Base-by-base conservation (phyloP, 192 early-diverging fungal species). In the Mycoemilia scoparia region DNA sequence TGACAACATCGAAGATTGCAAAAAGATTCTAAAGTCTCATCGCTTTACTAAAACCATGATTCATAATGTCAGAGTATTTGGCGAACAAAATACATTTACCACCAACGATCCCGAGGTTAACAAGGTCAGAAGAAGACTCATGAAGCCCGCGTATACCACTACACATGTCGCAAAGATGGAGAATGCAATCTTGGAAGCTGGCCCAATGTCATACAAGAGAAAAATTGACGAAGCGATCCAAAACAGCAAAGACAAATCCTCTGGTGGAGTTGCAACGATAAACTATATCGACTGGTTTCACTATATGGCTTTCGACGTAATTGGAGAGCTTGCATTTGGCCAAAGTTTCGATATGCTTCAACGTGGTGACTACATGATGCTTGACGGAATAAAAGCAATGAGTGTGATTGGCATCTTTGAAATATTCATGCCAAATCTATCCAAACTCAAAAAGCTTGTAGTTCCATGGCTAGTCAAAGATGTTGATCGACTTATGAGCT, bases 221-320 rank as follows among this genome's bases (percentile, higher is more conserved):
- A 46, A 46, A 18, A 20, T 61, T 10, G 44, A 57, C 15, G 18
- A 3, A 0, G 1, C 25, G 13, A 11, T 28, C 7, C 3, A 33
- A 11, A 7, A 32, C 9, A 17, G 40, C 2, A 12, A 2, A 3
- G 27, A 21, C 0, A 5, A 12, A 1, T 20, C 39, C 7, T 5
- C 5, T 3, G 43, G 20, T 6, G 30, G 20, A 7, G 20, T 24
- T 3, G 47, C 46, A 1, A 43, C 20, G 7, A 23, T 47, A 10
- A 61, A 61, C 34, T 61, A 47, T 22, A 47, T 44, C 29, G 51
- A 62, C 10, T 48, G 37, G 1, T 56, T 45, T 29, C 53, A 62
- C n/a, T 34, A 39, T 3, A 14, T 56, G 3, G 49, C 45, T 1
- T 39, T 56, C 14, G 59, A 62, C 24, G 23, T 62, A 4, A 56